Conservation (phyloP, 129 eudicot genomes). For the Gnaphalium uliginosum region DNA sequence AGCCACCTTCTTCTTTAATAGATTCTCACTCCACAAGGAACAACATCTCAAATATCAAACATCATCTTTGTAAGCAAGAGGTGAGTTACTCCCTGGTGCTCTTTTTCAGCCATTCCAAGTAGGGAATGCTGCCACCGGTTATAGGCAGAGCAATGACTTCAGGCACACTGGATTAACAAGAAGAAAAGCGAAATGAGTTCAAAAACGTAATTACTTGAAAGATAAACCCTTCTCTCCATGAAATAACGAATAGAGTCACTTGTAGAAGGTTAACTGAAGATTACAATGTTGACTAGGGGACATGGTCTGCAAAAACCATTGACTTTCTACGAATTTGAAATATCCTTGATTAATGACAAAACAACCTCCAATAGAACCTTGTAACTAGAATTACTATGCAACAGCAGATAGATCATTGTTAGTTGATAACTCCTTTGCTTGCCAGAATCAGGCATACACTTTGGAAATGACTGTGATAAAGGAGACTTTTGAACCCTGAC, state of each 20-base stretch:
- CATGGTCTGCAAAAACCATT: neutral
- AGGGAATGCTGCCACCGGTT: slow-evolving; percentile 35
- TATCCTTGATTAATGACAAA: neutral
- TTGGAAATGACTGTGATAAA: neutral
- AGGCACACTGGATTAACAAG: slow-evolving; percentile 56
- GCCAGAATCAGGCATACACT: neutral
- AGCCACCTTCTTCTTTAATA: neutral
- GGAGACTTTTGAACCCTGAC: neutral
- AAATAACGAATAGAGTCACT: no score
- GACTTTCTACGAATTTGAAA: neutral
- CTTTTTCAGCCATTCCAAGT: slow-evolving; percentile 40
- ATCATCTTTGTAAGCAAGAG: neutral
- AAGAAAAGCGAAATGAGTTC: neutral
- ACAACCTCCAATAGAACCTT: neutral
- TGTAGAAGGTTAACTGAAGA: neutral
- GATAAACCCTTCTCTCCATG: neutral
- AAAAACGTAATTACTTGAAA: neutral
- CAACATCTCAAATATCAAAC: neutral
- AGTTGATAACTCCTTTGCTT: neutral
- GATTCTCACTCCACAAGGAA: neutral
- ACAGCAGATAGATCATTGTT: neutral
- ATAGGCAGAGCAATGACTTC: slow-evolving; percentile 52
- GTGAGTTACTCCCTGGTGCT: slow-evolving; percentile 39
- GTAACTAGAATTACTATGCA: neutral
- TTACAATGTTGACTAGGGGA: neutral